Evolutionary conservation across 805 yeast genomes (phyloP).

Genomic region (Saccharomycopsis fermentans): DNA sequence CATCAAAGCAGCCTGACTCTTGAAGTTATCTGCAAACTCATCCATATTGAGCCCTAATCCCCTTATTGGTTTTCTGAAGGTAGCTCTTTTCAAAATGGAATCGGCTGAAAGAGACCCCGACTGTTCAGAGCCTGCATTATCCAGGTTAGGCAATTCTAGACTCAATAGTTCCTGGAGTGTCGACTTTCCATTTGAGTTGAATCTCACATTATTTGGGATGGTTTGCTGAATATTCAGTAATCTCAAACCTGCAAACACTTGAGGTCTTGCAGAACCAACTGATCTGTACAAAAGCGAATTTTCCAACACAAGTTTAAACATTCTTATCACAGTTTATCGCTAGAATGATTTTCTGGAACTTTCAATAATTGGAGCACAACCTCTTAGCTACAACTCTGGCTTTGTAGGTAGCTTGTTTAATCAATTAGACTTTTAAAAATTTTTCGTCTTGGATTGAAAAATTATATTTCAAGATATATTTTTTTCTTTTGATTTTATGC

Average conservation of each 20-base stretch:
- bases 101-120: not conserved
- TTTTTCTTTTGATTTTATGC: not conserved
- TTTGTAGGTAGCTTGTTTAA: not conserved
- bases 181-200: not conserved
- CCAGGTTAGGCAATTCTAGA: not conserved
- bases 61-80: not conserved
- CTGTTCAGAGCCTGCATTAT: not conserved
- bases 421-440: not conserved
- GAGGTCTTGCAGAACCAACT: not conserved
- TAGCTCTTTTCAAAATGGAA: not conserved
- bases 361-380: too few species aligned
- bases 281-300: not conserved
- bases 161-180: not conserved
- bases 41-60: not conserved
- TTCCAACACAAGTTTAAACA: not conserved
- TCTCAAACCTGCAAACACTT: not conserved
- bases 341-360: too few species aligned
- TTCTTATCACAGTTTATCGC: not conserved
- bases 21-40: conserved; percentile 3
- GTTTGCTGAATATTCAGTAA: not conserved
- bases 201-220: not conserved
- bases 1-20: conserved; percentile 3
- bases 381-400: not conserved
- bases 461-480: not conserved
- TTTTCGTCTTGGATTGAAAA: not conserved